Evolutionary conservation across 1,284 basidiomycete genomes (phyloP).

Genomic region (Blastosporella zonata): DNA sequence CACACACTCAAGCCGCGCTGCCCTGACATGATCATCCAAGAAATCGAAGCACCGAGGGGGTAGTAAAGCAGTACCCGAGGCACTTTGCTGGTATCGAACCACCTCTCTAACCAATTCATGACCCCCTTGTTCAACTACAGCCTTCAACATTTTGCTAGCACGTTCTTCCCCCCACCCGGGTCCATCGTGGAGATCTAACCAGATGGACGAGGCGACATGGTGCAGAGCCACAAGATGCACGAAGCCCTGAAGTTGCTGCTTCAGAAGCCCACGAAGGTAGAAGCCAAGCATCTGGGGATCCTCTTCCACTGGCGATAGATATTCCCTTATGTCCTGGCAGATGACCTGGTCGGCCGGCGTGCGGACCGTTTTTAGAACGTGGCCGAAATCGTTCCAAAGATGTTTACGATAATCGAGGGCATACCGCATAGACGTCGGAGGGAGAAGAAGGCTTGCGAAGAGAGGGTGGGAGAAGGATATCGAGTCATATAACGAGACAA

Average conservation of each 20-base stretch:
- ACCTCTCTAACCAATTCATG: constrained; percentile 50
- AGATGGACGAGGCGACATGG: constrained; percentile 76
- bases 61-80: constrained; percentile 21
- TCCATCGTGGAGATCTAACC: constrained; percentile 52
- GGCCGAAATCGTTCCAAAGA: constrained; percentile 80
- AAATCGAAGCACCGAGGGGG: constrained; percentile 34
- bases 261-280: constrained; percentile 52
- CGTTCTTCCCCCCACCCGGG: constrained; percentile 34
- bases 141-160: constrained; percentile 49
- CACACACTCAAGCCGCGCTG: constrained; percentile 23
- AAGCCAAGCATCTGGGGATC: constrained; percentile 65
- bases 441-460: constrained; percentile 78
- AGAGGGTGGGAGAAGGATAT: constrained; percentile 83
- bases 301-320: constrained; percentile 70
- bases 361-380: constrained; percentile 55
- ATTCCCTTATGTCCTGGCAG: constrained; percentile 51
- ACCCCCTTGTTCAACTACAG: constrained; percentile 49
- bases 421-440: constrained; percentile 75
- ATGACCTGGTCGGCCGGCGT: constrained; percentile 47
- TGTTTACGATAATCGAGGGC: constrained; percentile 81
- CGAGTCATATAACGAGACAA: constrained; percentile 85
- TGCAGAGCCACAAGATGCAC: constrained; percentile 72
- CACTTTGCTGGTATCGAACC: constrained; percentile 42
- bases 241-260: constrained; percentile 54
- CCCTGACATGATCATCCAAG: constrained; percentile 14